Percentiles rank a stretch among this genome's conserved stretches.
Conservation (phyloP, 2,329 filamentous ascomycete species). For the Sarocladiaceae sp. region DNA sequence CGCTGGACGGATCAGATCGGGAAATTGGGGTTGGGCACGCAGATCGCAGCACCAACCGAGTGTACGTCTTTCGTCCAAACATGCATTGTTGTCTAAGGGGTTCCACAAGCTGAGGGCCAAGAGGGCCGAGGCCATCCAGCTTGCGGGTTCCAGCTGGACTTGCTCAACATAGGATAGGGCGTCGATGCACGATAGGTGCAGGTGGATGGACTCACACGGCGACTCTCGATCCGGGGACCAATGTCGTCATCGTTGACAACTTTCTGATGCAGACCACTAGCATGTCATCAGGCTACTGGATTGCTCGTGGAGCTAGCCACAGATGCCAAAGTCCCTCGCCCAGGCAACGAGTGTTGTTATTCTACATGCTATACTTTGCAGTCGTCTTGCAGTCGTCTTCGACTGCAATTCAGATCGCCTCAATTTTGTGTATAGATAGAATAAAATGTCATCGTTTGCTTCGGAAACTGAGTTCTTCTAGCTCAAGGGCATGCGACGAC, state of each 20-base stretch:
- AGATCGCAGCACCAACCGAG: not conserved
- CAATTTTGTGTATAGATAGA: too few relatives aligned
- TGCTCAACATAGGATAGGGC: too few relatives aligned
- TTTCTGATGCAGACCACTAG: not conserved
- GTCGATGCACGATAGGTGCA: not conserved
- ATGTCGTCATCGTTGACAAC: conserved; percentile 8
- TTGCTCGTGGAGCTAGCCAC: too few relatives aligned
- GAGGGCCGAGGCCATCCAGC: not conserved
- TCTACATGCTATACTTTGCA: too few relatives aligned
- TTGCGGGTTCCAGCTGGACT: not conserved
- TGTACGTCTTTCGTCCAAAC: not conserved
- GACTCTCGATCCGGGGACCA: conserved; percentile 5
- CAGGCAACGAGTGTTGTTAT: too few relatives aligned
- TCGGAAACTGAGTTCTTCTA: too few relatives aligned
- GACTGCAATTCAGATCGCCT: too few relatives aligned
- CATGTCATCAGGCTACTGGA: too few relatives aligned
- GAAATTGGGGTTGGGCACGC: conserved; percentile 3
- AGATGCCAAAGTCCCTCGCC: too few relatives aligned
- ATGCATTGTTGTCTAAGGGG: not conserved
- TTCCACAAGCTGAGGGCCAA: not conserved
- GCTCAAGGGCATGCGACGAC: too few relatives aligned
- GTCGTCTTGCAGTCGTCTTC: too few relatives aligned
- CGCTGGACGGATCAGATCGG: not conserved
- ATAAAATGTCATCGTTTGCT: too few relatives aligned
- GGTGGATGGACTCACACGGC: not conserved